Conservation (phyloP, 2,329 filamentous ascomycete genomes). For the Calonectria hawksworthii region DNA sequence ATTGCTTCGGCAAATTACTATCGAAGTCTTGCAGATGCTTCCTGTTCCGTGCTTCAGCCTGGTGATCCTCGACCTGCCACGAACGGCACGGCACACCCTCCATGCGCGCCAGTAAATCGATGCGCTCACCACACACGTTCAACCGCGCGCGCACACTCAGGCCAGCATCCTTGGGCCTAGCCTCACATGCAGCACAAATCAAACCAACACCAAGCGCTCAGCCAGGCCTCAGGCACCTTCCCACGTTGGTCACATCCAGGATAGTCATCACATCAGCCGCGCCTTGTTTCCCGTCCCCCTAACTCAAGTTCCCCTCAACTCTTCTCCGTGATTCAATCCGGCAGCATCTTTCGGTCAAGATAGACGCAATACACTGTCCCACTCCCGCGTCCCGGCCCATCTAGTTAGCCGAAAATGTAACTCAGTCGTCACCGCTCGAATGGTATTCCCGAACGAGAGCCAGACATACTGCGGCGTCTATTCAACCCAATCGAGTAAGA, state of each 20-base stretch:
- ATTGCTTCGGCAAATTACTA: constrained; percentile 13
- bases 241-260: background rate
- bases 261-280: background rate
- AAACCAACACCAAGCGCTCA: constrained; percentile 11
- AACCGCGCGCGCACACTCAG: background rate
- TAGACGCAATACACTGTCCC: constrained; percentile 17
- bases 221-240: background rate
- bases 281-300: background rate
- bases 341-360: background rate
- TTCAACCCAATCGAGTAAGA: constrained; percentile 46
- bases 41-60: constrained; percentile 8
- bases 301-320: background rate
- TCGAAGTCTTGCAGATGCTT: constrained; percentile 6
- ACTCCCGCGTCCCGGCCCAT: constrained; percentile 25
- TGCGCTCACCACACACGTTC: background rate
- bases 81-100: background rate
- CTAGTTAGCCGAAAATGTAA: constrained; percentile 28
- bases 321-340: background rate
- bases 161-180: background rate
- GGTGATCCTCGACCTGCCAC: background rate
- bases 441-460: constrained; percentile 20
- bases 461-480: constrained; percentile 45
- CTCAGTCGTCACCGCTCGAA: constrained; percentile 36
- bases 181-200: background rate
- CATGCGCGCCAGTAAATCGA: constrained; percentile 20